Evolutionary conservation across 495 filamentous ascomycete genomes (phyloP).

Genomic region (Rusavskia elegans): DNA sequence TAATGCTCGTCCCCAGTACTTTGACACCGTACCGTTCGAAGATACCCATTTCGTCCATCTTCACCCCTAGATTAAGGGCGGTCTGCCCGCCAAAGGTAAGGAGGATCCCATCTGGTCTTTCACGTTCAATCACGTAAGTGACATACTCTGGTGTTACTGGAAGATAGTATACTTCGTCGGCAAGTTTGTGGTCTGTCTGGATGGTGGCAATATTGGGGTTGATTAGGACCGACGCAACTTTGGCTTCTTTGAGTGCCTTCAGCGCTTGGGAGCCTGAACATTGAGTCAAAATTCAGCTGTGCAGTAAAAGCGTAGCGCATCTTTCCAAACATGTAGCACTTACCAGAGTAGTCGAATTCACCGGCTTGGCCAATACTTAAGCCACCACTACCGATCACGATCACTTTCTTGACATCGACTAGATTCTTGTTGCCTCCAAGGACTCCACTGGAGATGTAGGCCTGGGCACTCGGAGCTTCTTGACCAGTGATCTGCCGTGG

Average conservation of each 20-base stretch:
- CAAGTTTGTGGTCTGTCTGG: constrained; percentile 92
- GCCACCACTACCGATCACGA: constrained; percentile 85
- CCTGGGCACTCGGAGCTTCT: constrained; percentile 61
- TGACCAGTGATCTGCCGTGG: neutral
- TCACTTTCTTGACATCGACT: constrained; percentile 89
- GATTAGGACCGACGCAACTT: constrained; percentile 85
- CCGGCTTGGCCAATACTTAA: constrained; percentile 93
- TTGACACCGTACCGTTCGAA: constrained; percentile 90
- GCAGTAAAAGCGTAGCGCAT: neutral
- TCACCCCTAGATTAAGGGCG: constrained; percentile 85
- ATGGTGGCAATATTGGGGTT: constrained; percentile 99
- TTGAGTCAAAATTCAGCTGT: constrained; percentile 24
- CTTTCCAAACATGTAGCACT: constrained; percentile 6
- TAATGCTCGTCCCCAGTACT: constrained; percentile 86
- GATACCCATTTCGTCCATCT: constrained; percentile 91
- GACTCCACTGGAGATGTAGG: constrained; percentile 74
- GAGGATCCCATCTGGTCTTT: constrained; percentile 89
- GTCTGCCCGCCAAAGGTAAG: constrained; percentile 95
- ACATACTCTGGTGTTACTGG: constrained; percentile 96
- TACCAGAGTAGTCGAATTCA: constrained; percentile 97
- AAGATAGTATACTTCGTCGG: constrained; percentile 95
- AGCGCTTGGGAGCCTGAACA: constrained; percentile 76
- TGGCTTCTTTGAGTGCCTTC: constrained; percentile 92
- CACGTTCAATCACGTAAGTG: constrained; percentile 84
- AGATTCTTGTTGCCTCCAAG: constrained; percentile 54